These are phyloP conservation scores for Naegleria gruberi DNA, from an alignment of 208 protist species.

Conservation along the genomic window DNA sequence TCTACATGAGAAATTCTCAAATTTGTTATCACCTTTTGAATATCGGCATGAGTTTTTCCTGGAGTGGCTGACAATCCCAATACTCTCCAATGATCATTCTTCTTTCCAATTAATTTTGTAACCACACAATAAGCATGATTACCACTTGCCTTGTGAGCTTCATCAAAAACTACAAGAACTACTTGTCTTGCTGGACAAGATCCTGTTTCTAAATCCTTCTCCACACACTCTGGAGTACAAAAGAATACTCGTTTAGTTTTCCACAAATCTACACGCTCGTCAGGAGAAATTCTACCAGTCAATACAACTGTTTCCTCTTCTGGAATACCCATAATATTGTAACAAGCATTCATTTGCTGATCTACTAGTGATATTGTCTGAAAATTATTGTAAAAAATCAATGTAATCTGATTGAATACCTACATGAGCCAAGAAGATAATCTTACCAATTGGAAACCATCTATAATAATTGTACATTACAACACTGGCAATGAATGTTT, in stretches of 20 bases:
- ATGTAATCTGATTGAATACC: background rate
- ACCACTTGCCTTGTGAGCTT: slow-evolving; percentile 55
- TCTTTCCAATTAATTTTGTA: slow-evolving; percentile 14
- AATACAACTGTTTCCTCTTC: slow-evolving; percentile 33
- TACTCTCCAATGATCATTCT: slow-evolving; percentile 43
- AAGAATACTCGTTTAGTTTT: slow-evolving; percentile 57
- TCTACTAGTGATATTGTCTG: slow-evolving; percentile 50
- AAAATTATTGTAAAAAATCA: background rate
- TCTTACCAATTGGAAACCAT: slow-evolving; percentile 46
- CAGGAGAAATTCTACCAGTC: slow-evolving; percentile 29
- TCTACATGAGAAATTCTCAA: slow-evolving; percentile 53
- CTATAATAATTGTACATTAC: slow-evolving; percentile 63
- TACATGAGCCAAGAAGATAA: slow-evolving; percentile 59
- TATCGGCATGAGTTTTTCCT: slow-evolving; percentile 36
- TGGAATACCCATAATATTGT: slow-evolving; percentile 43
- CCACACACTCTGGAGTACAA: slow-evolving; percentile 49
- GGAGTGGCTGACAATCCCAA: slow-evolving; percentile 58
- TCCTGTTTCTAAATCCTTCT: slow-evolving; percentile 44
- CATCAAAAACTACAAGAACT: slow-evolving; percentile 58
- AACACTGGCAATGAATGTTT: slow-evolving; percentile 63
- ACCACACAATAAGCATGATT: slow-evolving; percentile 48
- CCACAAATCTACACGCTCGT: slow-evolving; percentile 31
- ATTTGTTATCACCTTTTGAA: slow-evolving; percentile 46
- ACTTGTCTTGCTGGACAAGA: slow-evolving; percentile 33
- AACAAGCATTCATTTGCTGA: slow-evolving; percentile 58